Evolutionary conservation across 768 basidiomycete species (phyloP), one percentile per base, ranked within the genome.

Genomic region (Steccherinum ochraceum): DNA sequence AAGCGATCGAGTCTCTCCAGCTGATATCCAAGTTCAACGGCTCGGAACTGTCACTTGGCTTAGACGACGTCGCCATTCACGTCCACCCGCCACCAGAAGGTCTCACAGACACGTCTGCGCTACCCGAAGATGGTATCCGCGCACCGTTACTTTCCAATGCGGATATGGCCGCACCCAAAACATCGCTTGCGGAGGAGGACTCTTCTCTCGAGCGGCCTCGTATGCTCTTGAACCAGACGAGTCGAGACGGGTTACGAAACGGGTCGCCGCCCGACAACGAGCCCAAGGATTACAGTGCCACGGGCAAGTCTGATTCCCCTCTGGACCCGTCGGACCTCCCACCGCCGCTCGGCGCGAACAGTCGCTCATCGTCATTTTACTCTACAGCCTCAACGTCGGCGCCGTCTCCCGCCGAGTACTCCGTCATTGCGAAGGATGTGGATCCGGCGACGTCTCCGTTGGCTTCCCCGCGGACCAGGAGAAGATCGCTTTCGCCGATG

Each of bases 11-110:
- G 56, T 84, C 84, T 0, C 76, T 99, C 0, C 84, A 86, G 57
- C 69, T 89, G 56, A 97, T 99, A 41, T 89, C 89, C 2, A 76
- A 75, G 25, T 92, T 88, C 69, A 98, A 98, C 65, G 91, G 89
- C 2, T 80, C 82, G 13, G 72, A 82, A 48, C 67, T 93, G 0
- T 67, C 73, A 3, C 75, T 93, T 24, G 80, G 78, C 24, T 65
- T 89, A 10, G 78, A 78, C 18, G 93, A 96, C 52, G 89, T 95
- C 1, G 66, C 70, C 30, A 81, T 80, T 50, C 61, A 61, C 40
- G 66, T 63, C 21, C 64, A 61, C 12, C 46, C 62, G 18, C 30
- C 30, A 35, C 30, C 30, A 7, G 30, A 35, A 16, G 30, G 16
- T 7, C 10, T 50, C 20, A 20, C 27, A 2, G 27, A 48, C 24